Evolutionary conservation across 352 stramenopile species (phyloP).

Genomic region (Pythium sp.): DNA sequence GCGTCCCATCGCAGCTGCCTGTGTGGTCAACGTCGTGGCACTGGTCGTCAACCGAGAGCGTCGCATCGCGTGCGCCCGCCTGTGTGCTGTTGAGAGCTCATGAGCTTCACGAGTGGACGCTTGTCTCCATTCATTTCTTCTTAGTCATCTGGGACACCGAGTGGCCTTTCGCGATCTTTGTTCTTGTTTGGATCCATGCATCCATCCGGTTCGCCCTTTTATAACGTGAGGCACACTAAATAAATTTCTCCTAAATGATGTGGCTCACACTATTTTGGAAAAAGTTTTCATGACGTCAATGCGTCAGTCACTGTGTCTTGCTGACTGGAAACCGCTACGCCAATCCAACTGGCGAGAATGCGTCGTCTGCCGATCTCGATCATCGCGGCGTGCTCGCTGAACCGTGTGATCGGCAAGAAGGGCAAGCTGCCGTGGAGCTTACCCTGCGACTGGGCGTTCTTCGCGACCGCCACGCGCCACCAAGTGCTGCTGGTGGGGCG

Average conservation of each 20-base stretch:
- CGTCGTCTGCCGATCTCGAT: slow-evolving; percentile 44
- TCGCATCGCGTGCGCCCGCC: neutral
- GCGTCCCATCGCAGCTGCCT: neutral
- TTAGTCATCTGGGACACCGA: neutral
- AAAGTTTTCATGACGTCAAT: too few species aligned
- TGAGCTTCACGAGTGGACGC: neutral
- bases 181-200: neutral
- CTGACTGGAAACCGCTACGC: neutral
- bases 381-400: slow-evolving; percentile 66
- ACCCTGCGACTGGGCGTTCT: slow-evolving; percentile 70
- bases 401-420: slow-evolving; percentile 57
- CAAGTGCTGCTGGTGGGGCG: slow-evolving; percentile 69
- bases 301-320: too few species aligned
- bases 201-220: neutral
- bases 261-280: neutral
- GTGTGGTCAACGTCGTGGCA: neutral
- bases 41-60: neutral
- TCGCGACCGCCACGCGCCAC: slow-evolving; percentile 41
- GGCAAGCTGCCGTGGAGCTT: slow-evolving; percentile 60
- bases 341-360: neutral
- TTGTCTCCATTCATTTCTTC: neutral
- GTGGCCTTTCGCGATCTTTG: neutral
- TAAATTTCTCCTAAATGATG: neutral
- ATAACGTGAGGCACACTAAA: neutral
- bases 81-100: neutral